These are phyloP conservation scores for Cytospora leucostoma DNA, from an alignment of 2,329 filamentous ascomycete species.

Conservation along the genomic window DNA sequence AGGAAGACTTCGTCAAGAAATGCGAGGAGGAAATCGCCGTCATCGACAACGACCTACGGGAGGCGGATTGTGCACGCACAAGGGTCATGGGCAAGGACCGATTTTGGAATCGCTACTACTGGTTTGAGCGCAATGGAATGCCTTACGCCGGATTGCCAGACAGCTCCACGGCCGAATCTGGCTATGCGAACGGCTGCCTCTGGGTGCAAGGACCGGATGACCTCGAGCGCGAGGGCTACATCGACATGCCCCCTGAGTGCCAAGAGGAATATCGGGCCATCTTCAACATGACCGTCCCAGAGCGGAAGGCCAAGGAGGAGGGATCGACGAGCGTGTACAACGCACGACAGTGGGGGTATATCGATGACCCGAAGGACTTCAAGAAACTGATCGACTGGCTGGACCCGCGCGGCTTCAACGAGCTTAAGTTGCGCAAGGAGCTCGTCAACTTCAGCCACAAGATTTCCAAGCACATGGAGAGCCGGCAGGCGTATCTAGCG, in stretches of 20 bases:
- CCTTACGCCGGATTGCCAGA: constrained; percentile 85
- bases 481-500: constrained; percentile 71
- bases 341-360: constrained; percentile 88
- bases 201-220: constrained; percentile 97
- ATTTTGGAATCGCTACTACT: constrained; percentile 98
- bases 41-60: constrained; percentile 88
- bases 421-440: constrained; percentile 86
- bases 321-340: constrained; percentile 75
- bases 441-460: constrained; percentile 73
- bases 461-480: constrained; percentile 78
- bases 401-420: constrained; percentile 81
- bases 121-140: constrained; percentile 99
- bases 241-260: constrained; percentile 71
- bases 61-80: constrained; percentile 90
- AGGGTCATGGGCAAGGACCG: constrained; percentile 89
- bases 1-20: constrained; percentile 75
- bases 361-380: constrained; percentile 76
- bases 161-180: constrained; percentile 83
- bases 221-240: constrained; percentile 81
- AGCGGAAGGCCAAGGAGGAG: constrained; percentile 85
- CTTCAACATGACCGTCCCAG: constrained; percentile 79
- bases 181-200: constrained; percentile 90
- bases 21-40: constrained; percentile 84
- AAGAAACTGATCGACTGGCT: constrained; percentile 85
- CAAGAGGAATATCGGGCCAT: constrained; percentile 74